A percentile compares a stretch with the other conserved stretches of the same genome.
phyloP scores from a whole-genome alignment of 805 yeast species.

The Maudiozyma barnettii region DNA sequence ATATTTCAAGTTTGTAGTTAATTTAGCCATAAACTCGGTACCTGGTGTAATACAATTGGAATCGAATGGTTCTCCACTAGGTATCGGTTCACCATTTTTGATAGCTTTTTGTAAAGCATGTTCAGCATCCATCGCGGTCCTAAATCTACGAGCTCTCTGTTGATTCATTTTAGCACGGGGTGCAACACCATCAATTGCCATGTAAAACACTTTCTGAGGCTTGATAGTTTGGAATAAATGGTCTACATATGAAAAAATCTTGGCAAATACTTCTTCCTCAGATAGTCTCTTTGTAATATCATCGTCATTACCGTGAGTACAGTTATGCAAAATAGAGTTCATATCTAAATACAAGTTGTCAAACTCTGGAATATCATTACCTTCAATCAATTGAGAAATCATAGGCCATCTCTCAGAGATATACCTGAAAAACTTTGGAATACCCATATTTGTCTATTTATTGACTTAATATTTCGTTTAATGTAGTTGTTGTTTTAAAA shows the following conservation, averaged over 20 bases:
- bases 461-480: no score
- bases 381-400: constrained; percentile 78
- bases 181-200: constrained; percentile 99
- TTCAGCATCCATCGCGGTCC: constrained; percentile 91
- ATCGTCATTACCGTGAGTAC: constrained; percentile 80
- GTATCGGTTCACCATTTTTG: constrained; percentile 60
- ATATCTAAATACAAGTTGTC: constrained; percentile 93
- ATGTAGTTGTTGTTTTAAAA: no score
- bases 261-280: constrained; percentile 85
- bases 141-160: constrained; percentile 90
- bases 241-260: constrained; percentile 91
- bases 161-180: constrained; percentile 98
- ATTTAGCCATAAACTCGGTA: constrained; percentile 88
- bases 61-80: constrained; percentile 76
- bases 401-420: constrained; percentile 98
- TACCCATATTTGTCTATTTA: constrained; percentile 46
- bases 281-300: constrained; percentile 53
- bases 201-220: constrained; percentile 78
- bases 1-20: constrained; percentile 73
- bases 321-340: constrained; percentile 91
- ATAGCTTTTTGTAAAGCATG: constrained; percentile 64
- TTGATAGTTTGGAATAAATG: constrained; percentile 80
- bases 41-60: constrained; percentile 94
- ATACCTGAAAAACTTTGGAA: constrained; percentile 93
- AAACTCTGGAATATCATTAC: constrained; percentile 78